These are phyloP conservation scores for Kodamaea derodonti DNA, from an alignment of 1,139 yeast genomes.

Conservation along the genomic window DNA sequence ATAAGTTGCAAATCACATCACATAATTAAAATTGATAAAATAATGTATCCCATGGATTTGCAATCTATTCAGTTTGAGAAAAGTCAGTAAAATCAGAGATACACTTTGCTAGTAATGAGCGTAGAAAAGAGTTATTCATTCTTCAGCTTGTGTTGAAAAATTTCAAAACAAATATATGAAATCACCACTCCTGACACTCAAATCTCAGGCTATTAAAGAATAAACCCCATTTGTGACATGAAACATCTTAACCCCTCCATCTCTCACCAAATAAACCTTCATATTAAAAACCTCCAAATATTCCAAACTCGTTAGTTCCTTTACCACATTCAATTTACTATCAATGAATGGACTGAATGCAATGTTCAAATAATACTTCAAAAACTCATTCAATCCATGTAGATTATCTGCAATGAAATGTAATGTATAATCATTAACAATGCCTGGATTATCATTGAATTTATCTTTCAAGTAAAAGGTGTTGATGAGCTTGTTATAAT, in stretches of 20 bases:
- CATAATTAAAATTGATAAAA: too few species aligned
- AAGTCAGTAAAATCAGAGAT: too few species aligned
- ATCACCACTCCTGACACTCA: too few species aligned
- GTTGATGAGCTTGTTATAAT: conserved; percentile 11
- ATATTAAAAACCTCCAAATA: conserved; percentile 7
- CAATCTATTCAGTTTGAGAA: too few species aligned
- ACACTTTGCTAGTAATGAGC: too few species aligned
- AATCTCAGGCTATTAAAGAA: not conserved
- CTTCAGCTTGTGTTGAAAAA: too few species aligned
- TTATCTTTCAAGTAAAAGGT: conserved; percentile 5
- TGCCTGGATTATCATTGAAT: not conserved
- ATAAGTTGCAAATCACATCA: too few species aligned
- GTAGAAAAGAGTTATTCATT: too few species aligned
- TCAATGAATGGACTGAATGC: conserved; percentile 13
- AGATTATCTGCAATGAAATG: conserved; percentile 10
- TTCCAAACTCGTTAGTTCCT: conserved; percentile 2
- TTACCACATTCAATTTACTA: conserved; percentile 9
- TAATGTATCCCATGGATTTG: too few species aligned
- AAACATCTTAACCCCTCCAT: not conserved
- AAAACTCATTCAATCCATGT: conserved; percentile 10
- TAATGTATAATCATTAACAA: conserved; percentile 13
- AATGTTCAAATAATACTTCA: conserved; percentile 11
- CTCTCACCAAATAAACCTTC: not conserved
- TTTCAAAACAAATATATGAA: too few species aligned
- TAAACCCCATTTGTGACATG: conserved; percentile 4